Evolutionary conservation across 2,329 filamentous ascomycete genomes (phyloP).

Genomic region (Penicillium corylophilum): DNA sequence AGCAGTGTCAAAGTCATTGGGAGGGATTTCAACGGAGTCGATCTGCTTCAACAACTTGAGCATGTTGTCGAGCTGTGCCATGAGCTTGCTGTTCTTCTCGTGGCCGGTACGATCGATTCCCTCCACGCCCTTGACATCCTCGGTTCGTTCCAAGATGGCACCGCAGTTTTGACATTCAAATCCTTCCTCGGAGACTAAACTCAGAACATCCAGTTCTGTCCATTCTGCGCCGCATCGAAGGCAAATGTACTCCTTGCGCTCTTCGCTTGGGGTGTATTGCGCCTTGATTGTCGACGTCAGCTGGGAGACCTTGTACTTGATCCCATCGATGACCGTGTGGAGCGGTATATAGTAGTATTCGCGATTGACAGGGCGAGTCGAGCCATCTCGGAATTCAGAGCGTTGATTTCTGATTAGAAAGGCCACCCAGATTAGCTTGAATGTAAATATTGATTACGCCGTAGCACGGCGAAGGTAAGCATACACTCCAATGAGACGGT

Average conservation of each 20-base stretch:
- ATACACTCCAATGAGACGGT: constrained; percentile 80
- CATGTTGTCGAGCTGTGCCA: constrained; percentile 49
- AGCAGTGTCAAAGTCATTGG: constrained; percentile 50
- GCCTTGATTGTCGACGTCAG: constrained; percentile 87
- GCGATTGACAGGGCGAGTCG: constrained; percentile 75
- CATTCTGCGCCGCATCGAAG: constrained; percentile 78
- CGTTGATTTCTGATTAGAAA: constrained; percentile 60
- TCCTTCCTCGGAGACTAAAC: constrained; percentile 64
- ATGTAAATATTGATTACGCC: neutral
- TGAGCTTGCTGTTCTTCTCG: constrained; percentile 51
- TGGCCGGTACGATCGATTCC: constrained; percentile 48
- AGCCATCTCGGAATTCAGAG: constrained; percentile 75
- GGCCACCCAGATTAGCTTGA: constrained; percentile 11
- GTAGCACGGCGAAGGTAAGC: constrained; percentile 28
- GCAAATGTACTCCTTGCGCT: constrained; percentile 92
- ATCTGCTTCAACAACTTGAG: constrained; percentile 50
- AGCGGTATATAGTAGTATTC: constrained; percentile 99
- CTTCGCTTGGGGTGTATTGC: constrained; percentile 72
- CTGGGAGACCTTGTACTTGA: constrained; percentile 89
- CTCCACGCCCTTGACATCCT: constrained; percentile 45
- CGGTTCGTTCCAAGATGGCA: constrained; percentile 44
- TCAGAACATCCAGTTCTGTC: constrained; percentile 85
- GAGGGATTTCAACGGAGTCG: constrained; percentile 48
- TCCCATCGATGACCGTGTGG: constrained; percentile 88
- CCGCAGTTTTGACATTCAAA: constrained; percentile 84